These are phyloP conservation scores for rapeseed (Brassica napus) DNA, from an alignment of 345 rosid genomes.

Conservation along the genomic window DNA sequence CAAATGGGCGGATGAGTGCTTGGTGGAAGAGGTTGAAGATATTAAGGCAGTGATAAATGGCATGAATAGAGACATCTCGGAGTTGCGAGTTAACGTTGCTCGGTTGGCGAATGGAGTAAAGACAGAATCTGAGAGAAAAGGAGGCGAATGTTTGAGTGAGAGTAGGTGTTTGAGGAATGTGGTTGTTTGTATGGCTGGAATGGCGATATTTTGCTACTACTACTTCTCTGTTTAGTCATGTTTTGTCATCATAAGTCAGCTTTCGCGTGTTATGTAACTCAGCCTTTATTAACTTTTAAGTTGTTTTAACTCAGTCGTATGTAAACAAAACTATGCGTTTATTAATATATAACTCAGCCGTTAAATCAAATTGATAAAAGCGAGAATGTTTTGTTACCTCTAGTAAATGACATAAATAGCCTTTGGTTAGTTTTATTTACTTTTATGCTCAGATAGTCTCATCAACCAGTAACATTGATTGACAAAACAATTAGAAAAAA, in stretches of 20 bases:
- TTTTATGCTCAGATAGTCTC: not conserved
- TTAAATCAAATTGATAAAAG: not conserved
- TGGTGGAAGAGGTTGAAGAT: not conserved
- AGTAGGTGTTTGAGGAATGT: not conserved
- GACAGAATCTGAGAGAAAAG: not conserved
- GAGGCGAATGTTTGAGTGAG: not conserved
- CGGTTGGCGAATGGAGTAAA: not conserved
- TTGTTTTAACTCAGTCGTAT: not conserved
- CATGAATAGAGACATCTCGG: not conserved
- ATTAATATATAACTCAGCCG: not conserved
- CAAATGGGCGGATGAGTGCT: not conserved
- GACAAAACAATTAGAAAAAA: not conserved
- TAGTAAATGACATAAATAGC: not conserved
- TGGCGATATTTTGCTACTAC: not conserved
- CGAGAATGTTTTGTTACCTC: not conserved
- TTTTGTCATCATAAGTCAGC: not conserved
- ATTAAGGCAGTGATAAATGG: not conserved
- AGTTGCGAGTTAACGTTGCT: not conserved
- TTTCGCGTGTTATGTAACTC: not conserved
- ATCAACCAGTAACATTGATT: no score
- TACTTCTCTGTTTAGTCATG: not conserved
- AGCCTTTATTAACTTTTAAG: not conserved
- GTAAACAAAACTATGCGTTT: not conserved
- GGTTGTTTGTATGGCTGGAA: not conserved
- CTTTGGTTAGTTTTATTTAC: no score